Conservation (phyloP, 1,284 basidiomycete species). For the Fomes fomentarius region DNA sequence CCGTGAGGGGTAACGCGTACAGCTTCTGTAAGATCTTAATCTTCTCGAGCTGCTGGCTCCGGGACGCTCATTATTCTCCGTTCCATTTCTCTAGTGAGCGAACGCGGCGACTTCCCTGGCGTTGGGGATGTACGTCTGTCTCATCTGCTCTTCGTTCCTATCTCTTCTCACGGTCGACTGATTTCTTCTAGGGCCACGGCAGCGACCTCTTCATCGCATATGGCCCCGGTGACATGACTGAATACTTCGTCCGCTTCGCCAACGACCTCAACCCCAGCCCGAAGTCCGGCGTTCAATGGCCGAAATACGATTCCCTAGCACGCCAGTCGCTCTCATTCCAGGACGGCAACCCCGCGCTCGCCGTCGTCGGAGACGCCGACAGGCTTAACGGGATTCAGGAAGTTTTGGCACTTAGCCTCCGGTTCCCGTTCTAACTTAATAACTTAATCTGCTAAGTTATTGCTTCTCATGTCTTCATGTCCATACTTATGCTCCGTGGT, state of each 20-base stretch:
- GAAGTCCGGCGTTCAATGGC: conserved; percentile 18
- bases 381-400: conserved; percentile 39
- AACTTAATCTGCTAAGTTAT: too few relatives aligned
- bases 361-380: conserved; percentile 33
- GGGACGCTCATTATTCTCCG: too few relatives aligned
- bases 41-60: too few relatives aligned
- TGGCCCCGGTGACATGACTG: conserved; percentile 22
- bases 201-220: conserved; percentile 25
- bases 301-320: conserved; percentile 13
- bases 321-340: conserved; percentile 25
- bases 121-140: conserved; percentile 44
- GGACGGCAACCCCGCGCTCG: conserved; percentile 27
- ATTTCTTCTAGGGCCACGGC: conserved; percentile 16
- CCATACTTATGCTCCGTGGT: too few relatives aligned
- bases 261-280: conserved; percentile 31
- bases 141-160: background rate
- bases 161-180: background rate
- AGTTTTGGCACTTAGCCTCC: conserved; percentile 35
- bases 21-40: conserved; percentile 45
- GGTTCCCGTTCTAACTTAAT: conserved; percentile 2
- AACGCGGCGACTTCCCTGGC: conserved; percentile 44
- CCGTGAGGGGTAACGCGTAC: conserved; percentile 48
- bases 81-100: conserved; percentile 42
- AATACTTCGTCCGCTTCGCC: conserved; percentile 29
- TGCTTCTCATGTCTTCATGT: too few relatives aligned